These are phyloP conservation scores for Lindgomyces ingoldianus DNA, from an alignment of 495 filamentous ascomycete genomes.

Conservation along the genomic window DNA sequence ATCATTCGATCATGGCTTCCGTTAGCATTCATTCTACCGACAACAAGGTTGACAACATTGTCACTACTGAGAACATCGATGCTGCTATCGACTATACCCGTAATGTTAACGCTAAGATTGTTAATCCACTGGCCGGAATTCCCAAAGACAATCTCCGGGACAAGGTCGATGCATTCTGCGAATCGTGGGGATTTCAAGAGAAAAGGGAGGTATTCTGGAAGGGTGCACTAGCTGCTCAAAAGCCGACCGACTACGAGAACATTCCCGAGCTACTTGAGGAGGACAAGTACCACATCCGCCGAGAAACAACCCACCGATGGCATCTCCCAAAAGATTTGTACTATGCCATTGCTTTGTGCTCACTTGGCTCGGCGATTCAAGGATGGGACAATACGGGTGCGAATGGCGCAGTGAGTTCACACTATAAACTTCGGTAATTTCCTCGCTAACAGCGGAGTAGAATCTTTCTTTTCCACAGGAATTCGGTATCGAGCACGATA, in stretches of 20 bases:
- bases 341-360: slow-evolving; percentile 6
- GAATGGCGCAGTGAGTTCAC: slow-evolving; percentile 9
- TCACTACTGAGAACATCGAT: slow-evolving; percentile 8
- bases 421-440: not conserved
- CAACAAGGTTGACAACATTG: not conserved
- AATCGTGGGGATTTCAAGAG: not conserved
- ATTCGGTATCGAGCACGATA: slow-evolving; percentile 20
- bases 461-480: slow-evolving; percentile 21
- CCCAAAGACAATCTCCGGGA: not conserved
- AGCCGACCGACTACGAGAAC: slow-evolving; percentile 2
- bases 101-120: slow-evolving; percentile 3
- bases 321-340: slow-evolving; percentile 1
- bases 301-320: slow-evolving; percentile 10
- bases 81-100: slow-evolving; percentile 1
- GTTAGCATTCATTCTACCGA: not conserved
- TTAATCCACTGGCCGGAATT: slow-evolving; percentile 7
- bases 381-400: slow-evolving; percentile 23
- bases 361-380: slow-evolving; percentile 14
- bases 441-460: not conserved
- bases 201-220: not conserved
- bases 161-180: slow-evolving; percentile 4
- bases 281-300: not conserved
- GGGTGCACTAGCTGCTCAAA: slow-evolving; percentile 6
- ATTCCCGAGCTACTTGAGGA: slow-evolving; percentile 7
- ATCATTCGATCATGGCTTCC: too few relatives aligned